These are phyloP conservation scores for Amoeboaphelidium protococcarum DNA, from an alignment of 371 early-diverging fungal species.

Conservation along the genomic window DNA sequence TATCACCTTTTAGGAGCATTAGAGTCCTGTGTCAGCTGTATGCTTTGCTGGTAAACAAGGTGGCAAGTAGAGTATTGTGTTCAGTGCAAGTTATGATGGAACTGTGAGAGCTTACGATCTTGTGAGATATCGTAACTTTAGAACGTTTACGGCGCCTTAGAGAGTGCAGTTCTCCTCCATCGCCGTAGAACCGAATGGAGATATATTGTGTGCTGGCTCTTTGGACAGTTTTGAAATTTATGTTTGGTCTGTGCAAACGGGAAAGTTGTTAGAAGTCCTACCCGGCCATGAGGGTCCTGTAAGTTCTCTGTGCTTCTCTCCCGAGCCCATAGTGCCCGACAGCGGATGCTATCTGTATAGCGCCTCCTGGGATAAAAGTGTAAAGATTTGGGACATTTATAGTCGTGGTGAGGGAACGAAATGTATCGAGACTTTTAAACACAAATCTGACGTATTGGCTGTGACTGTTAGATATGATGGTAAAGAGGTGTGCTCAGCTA, in stretches of 20 bases:
- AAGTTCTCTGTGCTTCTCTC: constrained; percentile 46
- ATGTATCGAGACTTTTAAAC: constrained; percentile 38
- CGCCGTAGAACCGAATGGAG: constrained; percentile 85
- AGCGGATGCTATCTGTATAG: constrained; percentile 20
- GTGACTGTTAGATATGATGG: constrained; percentile 75
- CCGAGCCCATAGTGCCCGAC: constrained; percentile 22
- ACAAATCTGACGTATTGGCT: constrained; percentile 55
- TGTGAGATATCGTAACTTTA: constrained; percentile 85
- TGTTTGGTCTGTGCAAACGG: constrained; percentile 92
- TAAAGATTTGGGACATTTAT: constrained; percentile 82
- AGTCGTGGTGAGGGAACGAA: constrained; percentile 29
- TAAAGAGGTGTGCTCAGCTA: constrained; percentile 51
- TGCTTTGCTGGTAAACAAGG: constrained; percentile 55
- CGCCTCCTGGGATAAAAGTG: constrained; percentile 81
- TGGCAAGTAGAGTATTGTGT: constrained; percentile 44
- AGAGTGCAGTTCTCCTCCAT: constrained; percentile 78
- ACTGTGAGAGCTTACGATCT: constrained; percentile 92
- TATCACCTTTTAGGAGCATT: constrained; percentile 85
- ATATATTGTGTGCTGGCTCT: constrained; percentile 85
- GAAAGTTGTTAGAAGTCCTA: constrained; percentile 74
- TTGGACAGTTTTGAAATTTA: constrained; percentile 82
- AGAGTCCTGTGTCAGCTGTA: constrained; percentile 45
- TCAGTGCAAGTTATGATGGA: constrained; percentile 83
- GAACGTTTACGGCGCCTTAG: constrained; percentile 84
- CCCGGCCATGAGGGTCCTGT: constrained; percentile 84